Conservation (phyloP, 83 land plant species). For the Picea abies region DNA sequence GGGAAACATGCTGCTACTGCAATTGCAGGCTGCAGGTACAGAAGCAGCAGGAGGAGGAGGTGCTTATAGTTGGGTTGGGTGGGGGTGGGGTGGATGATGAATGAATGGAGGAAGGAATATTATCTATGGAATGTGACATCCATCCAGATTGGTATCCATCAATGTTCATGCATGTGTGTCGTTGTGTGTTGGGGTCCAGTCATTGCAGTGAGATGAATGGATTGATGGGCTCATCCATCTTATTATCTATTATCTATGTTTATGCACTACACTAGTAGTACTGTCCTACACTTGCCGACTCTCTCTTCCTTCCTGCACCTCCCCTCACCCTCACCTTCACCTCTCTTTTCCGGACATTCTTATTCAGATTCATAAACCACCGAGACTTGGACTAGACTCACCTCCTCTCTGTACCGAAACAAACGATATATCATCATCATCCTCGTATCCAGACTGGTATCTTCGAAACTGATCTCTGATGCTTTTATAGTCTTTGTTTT, state of each 20-base stretch:
- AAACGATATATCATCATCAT: not conserved
- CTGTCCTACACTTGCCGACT: constrained; percentile 3
- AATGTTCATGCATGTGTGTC: not conserved
- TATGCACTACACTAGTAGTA: not conserved
- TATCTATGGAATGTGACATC: not conserved
- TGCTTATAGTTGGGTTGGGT: not conserved
- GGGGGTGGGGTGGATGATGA: not conserved
- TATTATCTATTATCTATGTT: not conserved
- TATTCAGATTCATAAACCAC: too few species aligned
- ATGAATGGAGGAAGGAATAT: not conserved
- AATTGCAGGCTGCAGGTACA: not conserved
- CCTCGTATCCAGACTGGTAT: not conserved
- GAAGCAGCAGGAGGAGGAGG: not conserved
- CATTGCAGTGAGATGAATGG: not conserved
- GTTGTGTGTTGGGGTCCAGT: not conserved
- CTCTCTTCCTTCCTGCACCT: not conserved
- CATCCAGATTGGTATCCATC: not conserved
- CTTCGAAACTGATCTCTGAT: not conserved
- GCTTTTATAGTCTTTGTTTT: not conserved
- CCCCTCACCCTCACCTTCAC: not conserved
- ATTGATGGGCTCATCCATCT: not conserved
- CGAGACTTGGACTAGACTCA: too few species aligned
- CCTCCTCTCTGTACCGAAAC: too few species aligned
- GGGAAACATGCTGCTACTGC: not conserved
- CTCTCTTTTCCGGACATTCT: not conserved